These are phyloP conservation scores for Dorcoceras hygrometricum DNA, from an alignment of 257 asterid genomes.

Conservation along the genomic window DNA sequence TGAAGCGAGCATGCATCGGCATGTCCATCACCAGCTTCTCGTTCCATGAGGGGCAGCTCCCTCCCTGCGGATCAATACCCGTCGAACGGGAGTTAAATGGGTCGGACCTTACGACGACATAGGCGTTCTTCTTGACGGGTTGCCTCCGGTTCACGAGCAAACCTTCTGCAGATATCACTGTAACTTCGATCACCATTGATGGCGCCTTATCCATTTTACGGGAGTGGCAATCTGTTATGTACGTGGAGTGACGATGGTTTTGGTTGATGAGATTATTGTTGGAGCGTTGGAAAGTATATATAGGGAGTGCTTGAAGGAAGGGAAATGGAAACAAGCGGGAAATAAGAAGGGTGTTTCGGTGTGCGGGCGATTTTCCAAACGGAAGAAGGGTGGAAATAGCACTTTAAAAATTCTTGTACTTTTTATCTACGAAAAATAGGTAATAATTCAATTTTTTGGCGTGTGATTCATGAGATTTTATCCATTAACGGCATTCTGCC, in stretches of 20 bases:
- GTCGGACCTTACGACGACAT: slow-evolving; percentile 35
- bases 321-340: not conserved
- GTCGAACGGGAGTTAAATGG: slow-evolving; percentile 36
- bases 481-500: too few relatives aligned
- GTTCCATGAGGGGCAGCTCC: slow-evolving; percentile 60
- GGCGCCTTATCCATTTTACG: not conserved
- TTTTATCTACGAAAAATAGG: too few relatives aligned
- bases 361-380: not conserved
- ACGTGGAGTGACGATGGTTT: not conserved
- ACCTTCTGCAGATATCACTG: slow-evolving; percentile 43
- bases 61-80: slow-evolving; percentile 43
- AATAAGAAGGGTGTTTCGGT: not conserved
- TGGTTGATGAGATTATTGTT: too few relatives aligned
- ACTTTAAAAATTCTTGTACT: too few relatives aligned
- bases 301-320: not conserved
- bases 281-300: not conserved
- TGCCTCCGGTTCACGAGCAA: slow-evolving; percentile 23
- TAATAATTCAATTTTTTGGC: too few relatives aligned
- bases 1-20: slow-evolving; percentile 43
- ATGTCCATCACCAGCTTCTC: slow-evolving; percentile 54
- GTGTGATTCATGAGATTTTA: too few relatives aligned
- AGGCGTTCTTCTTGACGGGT: slow-evolving; percentile 34
- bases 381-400: not conserved
- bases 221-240: not conserved
- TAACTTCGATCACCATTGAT: slow-evolving; percentile 20